Evolutionary conservation across 2,329 filamentous ascomycete genomes (phyloP).

Genomic region (Colletotrichum sojae): DNA sequence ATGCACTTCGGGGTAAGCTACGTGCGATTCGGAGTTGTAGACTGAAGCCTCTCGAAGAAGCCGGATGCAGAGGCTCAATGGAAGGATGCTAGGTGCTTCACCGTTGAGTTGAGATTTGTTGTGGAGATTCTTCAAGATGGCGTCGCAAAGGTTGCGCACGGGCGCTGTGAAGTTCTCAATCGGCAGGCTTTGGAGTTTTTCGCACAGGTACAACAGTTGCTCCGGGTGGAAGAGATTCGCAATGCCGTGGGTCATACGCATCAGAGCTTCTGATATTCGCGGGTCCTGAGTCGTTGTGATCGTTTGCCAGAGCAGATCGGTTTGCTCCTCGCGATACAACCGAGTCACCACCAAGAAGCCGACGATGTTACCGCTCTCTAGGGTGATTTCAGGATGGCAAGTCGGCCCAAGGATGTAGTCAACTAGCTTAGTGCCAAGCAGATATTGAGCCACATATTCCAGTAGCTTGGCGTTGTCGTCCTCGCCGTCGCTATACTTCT

Average conservation of each 20-base stretch:
- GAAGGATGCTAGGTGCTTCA: conserved; percentile 54
- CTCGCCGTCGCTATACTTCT: conserved; percentile 63
- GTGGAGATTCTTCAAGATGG: conserved; percentile 65
- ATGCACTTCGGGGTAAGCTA: conserved; percentile 74
- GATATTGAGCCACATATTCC: conserved; percentile 76
- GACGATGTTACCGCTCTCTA: conserved; percentile 85
- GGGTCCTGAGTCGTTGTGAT: conserved; percentile 87
- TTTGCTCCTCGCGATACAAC: conserved; percentile 79
- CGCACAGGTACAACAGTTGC: conserved; percentile 75
- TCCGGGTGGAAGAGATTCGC: conserved; percentile 63
- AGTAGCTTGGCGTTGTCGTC: conserved; percentile 65
- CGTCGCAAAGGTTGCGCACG: conserved; percentile 74
- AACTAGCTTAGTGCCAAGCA: conserved; percentile 79
- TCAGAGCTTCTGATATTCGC: conserved; percentile 84
- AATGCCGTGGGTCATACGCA: conserved; percentile 72
- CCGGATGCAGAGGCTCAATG: conserved; percentile 71
- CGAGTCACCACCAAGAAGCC: conserved; percentile 87
- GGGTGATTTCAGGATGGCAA: conserved; percentile 92
- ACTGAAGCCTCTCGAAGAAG: conserved; percentile 80
- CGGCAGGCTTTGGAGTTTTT: conserved; percentile 77
- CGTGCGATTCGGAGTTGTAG: conserved; percentile 64
- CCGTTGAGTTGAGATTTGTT: conserved; percentile 58
- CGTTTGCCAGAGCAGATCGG: conserved; percentile 87
- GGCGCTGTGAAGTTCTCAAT: conserved; percentile 72
- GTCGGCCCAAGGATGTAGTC: conserved; percentile 91